phyloP scores from a whole-genome alignment of 1,139 yeast genomes.

The Candida gigantensis region DNA sequence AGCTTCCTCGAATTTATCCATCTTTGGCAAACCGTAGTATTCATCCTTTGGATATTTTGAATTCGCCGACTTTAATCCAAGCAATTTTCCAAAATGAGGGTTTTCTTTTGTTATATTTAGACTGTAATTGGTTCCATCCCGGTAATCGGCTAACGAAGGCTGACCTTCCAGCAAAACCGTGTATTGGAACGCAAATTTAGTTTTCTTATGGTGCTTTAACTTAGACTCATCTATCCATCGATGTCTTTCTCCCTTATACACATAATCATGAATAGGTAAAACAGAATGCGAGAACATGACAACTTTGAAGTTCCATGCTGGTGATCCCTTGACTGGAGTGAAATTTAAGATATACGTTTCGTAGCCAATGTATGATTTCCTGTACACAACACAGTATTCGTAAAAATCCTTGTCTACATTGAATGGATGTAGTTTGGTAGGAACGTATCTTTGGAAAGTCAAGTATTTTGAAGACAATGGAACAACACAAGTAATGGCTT shows the following conservation, averaged over 20 bases:
- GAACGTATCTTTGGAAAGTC: slow-evolving; percentile 13
- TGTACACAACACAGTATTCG: slow-evolving; percentile 12
- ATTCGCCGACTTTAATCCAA: slow-evolving; percentile 7
- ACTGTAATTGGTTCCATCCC: slow-evolving; percentile 15
- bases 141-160: slow-evolving; percentile 13
- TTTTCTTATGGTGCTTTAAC: slow-evolving; percentile 4
- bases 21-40: slow-evolving; percentile 12
- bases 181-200: slow-evolving; percentile 14
- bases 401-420: slow-evolving; percentile 13
- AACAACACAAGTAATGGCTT: slow-evolving; percentile 8
- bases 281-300: slow-evolving; percentile 13
- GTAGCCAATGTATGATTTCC: slow-evolving; percentile 12
- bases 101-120: slow-evolving; percentile 10
- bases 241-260: slow-evolving; percentile 13
- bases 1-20: slow-evolving; percentile 13
- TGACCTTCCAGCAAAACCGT: slow-evolving; percentile 10
- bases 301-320: slow-evolving; percentile 10
- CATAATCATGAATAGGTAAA: slow-evolving; percentile 15
- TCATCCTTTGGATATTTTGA: slow-evolving; percentile 12
- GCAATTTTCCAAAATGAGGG: slow-evolving; percentile 10
- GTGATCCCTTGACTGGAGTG: slow-evolving; percentile 11
- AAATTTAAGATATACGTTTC: slow-evolving; percentile 13
- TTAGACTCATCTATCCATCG: slow-evolving; percentile 16
- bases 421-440: slow-evolving; percentile 13
- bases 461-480: slow-evolving; percentile 11